These are phyloP conservation scores for Passiflora organensis DNA, from an alignment of 345 rosid species.

Conservation along the genomic window DNA sequence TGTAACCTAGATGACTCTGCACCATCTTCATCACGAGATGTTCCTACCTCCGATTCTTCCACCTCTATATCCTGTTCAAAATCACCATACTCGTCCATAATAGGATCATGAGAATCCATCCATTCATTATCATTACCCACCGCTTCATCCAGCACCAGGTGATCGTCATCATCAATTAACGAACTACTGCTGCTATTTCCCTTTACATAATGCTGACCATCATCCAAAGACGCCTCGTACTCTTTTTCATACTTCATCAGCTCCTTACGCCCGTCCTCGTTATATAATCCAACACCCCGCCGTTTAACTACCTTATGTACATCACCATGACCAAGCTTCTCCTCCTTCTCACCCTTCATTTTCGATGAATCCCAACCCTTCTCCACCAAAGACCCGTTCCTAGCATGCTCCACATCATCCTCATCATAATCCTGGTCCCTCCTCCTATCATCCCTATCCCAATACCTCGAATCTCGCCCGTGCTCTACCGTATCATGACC, in stretches of 20 bases:
- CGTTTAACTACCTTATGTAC: constrained; percentile 3
- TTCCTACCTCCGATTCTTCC: background rate
- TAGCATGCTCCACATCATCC: constrained; percentile 43
- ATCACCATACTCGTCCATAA: constrained; percentile 42
- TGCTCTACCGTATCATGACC: constrained; percentile 62
- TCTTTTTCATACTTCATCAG: constrained; percentile 68
- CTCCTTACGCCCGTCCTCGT: constrained; percentile 86
- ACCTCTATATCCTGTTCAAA: constrained; percentile 38
- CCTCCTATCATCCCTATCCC: constrained; percentile 97
- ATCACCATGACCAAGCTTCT: constrained; percentile 11
- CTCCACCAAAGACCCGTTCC: too few species aligned
- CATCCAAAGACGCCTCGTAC: constrained; percentile 69
- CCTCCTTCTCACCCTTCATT: constrained; percentile 5
- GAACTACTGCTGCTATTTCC: constrained; percentile 19
- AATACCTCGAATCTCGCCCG: constrained; percentile 83
- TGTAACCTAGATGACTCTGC: constrained; percentile 14
- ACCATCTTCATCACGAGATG: constrained; percentile 1
- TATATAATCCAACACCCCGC: constrained; percentile 61
- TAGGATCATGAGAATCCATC: constrained; percentile 47
- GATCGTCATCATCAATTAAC: constrained; percentile 21
- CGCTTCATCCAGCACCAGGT: constrained; percentile 24
- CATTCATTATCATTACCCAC: constrained; percentile 37
- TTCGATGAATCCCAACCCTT: constrained; percentile 19
- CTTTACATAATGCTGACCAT: too few species aligned
- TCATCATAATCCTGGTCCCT: constrained; percentile 78